These are phyloP conservation scores for Nothophytophthora sp. DNA, from an alignment of 352 stramenopile species.

Conservation along the genomic window DNA sequence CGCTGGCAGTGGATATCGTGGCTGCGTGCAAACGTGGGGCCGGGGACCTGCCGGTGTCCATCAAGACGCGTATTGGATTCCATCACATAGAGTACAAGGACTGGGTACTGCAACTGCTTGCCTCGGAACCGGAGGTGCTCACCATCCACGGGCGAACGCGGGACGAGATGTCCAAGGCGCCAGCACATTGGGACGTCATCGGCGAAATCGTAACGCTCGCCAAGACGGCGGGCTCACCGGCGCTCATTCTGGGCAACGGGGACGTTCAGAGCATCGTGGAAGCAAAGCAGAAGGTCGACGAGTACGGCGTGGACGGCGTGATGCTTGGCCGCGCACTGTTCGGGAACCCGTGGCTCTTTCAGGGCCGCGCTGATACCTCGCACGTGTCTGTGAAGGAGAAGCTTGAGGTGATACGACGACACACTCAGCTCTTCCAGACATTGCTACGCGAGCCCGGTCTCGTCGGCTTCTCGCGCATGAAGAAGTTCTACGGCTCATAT, in stretches of 20 bases:
- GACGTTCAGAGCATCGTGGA: constrained; percentile 72
- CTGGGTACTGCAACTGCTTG: constrained; percentile 72
- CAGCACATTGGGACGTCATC: constrained; percentile 83
- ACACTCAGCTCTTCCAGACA: constrained; percentile 74
- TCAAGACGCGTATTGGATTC: constrained; percentile 86
- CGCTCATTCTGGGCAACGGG: constrained; percentile 80
- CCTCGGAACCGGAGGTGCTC: constrained; percentile 68
- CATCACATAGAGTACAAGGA: constrained; percentile 76
- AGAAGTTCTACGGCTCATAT: constrained; percentile 81
- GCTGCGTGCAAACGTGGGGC: constrained; percentile 67
- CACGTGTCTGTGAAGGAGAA: constrained; percentile 56
- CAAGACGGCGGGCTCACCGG: constrained; percentile 44
- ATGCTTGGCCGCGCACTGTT: constrained; percentile 82
- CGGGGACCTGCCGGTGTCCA: constrained; percentile 60
- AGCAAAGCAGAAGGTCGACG: constrained; percentile 60
- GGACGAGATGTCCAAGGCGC: constrained; percentile 84
- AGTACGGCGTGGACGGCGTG: constrained; percentile 73
- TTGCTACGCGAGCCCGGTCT: constrained; percentile 44
- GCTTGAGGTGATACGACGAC: constrained; percentile 55
- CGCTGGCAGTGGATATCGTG: constrained; percentile 66
- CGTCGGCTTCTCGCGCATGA: constrained; percentile 73
- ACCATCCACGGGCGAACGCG: constrained; percentile 79
- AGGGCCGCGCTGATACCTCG: constrained; percentile 52
- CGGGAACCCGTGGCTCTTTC: constrained; percentile 84
- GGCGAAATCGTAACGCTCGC: constrained; percentile 66